phyloP scores from a whole-genome alignment of 2,329 filamentous ascomycete species.

The Alternaria arbusti region DNA sequence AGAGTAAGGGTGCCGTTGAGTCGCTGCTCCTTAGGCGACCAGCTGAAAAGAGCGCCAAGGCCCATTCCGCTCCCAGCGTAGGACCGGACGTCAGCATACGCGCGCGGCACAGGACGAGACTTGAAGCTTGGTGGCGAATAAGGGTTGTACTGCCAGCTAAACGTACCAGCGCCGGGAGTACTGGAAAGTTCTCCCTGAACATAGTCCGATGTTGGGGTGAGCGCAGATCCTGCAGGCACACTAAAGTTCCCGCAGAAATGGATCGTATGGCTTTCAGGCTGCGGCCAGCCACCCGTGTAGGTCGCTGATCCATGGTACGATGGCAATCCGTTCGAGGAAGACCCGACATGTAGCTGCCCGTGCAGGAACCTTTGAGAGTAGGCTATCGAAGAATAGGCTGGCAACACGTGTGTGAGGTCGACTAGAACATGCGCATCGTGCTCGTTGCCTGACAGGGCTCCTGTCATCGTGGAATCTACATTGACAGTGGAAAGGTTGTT shows the following conservation, averaged over 20 bases:
- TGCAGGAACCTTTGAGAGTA: constrained; percentile 4
- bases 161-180: not conserved
- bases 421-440: constrained; percentile 46
- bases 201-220: constrained; percentile 3
- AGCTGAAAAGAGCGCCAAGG: constrained; percentile 57
- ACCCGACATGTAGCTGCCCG: constrained; percentile 1
- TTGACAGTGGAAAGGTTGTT: not conserved
- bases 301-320: constrained; percentile 7
- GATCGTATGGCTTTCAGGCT: constrained; percentile 3
- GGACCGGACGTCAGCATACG: not conserved
- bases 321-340: not conserved
- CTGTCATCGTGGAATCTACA: not conserved
- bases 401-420: constrained; percentile 54
- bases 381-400: constrained; percentile 29
- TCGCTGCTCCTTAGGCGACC: constrained; percentile 34
- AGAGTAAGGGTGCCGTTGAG: constrained; percentile 34
- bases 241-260: constrained; percentile 10
- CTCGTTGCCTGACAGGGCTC: not conserved
- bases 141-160: constrained; percentile 7
- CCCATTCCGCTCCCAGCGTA: constrained; percentile 37
- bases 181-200: not conserved
- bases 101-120: not conserved
- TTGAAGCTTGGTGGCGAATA: not conserved
- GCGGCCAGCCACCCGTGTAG: constrained; percentile 6
- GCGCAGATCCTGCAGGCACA: not conserved